A percentile compares a stretch with the other conserved stretches of the same genome.
phyloP scores from a whole-genome alignment of 306 rosid species.

The Trifolium dubium region DNA sequence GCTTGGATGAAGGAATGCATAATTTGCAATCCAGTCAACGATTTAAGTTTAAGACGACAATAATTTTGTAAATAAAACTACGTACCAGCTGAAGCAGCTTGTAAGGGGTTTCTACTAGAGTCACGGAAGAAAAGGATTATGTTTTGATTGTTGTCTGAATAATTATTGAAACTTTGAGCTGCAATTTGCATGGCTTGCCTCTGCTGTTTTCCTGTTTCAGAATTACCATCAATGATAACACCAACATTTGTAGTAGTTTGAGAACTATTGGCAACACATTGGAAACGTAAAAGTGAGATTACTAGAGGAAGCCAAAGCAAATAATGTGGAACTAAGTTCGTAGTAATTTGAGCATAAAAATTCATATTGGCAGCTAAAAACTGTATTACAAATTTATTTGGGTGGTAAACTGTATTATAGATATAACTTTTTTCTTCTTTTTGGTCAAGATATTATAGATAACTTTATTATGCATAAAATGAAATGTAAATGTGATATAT shows the following conservation, averaged over 20 bases:
- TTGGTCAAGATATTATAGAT: too few species aligned
- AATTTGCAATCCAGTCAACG: too few species aligned
- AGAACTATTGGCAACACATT: background rate
- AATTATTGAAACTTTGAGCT: conserved; percentile 43
- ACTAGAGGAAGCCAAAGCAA: conserved; percentile 21
- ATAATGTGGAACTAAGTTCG: background rate
- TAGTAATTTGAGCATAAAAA: conserved; percentile 3
- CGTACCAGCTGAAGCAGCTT: conserved; percentile 54
- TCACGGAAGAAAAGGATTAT: conserved; percentile 39
- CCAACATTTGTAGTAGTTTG: conserved; percentile 41
- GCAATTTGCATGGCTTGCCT: conserved; percentile 50
- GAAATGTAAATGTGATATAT: too few species aligned
- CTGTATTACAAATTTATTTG: too few species aligned
- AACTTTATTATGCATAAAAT: too few species aligned
- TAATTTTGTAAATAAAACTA: background rate
- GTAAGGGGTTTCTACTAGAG: conserved; percentile 41
- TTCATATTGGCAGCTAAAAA: background rate
- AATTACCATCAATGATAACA: conserved; percentile 45
- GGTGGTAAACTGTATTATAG: too few species aligned
- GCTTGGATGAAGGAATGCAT: too few species aligned
- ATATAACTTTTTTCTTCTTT: too few species aligned
- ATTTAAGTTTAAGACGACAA: too few species aligned
- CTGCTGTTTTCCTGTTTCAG: conserved; percentile 42
- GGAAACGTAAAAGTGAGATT: conserved; percentile 24
- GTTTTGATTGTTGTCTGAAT: conserved; percentile 33